Evolutionary conservation across 2,329 filamentous ascomycete species (phyloP).

Genomic region (Beauveria medogensis): DNA sequence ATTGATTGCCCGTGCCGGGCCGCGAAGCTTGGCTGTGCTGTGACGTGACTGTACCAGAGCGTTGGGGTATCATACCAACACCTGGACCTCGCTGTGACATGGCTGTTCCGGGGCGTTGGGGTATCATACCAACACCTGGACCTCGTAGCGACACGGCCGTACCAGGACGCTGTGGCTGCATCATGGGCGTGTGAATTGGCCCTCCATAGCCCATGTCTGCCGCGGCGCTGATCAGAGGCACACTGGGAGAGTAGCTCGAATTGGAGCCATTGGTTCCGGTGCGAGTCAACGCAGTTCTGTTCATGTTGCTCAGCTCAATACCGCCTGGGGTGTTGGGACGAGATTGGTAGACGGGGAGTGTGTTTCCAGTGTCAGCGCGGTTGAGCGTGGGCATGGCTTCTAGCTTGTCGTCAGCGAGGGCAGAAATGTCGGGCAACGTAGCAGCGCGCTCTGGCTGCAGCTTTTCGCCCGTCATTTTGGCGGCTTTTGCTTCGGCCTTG

Average conservation of each 20-base stretch:
- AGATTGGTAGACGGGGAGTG: constrained; percentile 55
- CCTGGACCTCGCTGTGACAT: constrained; percentile 24
- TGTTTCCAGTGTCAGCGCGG: constrained; percentile 52
- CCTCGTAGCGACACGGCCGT: constrained; percentile 30
- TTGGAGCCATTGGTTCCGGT: constrained; percentile 47
- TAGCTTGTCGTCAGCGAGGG: constrained; percentile 37
- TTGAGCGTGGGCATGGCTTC: constrained; percentile 51
- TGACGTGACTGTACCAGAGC: constrained; percentile 28
- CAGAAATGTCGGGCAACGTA: constrained; percentile 53
- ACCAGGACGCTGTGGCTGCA: constrained; percentile 22
- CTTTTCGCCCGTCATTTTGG: constrained; percentile 46
- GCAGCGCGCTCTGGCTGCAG: constrained; percentile 45
- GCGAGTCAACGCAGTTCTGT: constrained; percentile 39
- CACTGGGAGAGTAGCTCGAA: constrained; percentile 56
- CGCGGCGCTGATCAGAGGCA: constrained; percentile 52
- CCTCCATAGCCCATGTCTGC: constrained; percentile 50
- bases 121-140: constrained; percentile 10
- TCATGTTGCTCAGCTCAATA: constrained; percentile 44
- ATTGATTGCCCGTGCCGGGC: constrained; percentile 12
- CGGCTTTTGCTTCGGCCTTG: constrained; percentile 41
- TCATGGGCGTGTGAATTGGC: constrained; percentile 27
- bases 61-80: constrained; percentile 15
- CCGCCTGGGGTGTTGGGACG: constrained; percentile 46
- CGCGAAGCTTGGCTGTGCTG: constrained; percentile 24
- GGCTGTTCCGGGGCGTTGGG: constrained; percentile 27